Percentiles rank a stretch among this genome's conserved stretches.
phyloP scores from a whole-genome alignment of 495 filamentous ascomycete genomes.

The Aspergillus diversus region DNA sequence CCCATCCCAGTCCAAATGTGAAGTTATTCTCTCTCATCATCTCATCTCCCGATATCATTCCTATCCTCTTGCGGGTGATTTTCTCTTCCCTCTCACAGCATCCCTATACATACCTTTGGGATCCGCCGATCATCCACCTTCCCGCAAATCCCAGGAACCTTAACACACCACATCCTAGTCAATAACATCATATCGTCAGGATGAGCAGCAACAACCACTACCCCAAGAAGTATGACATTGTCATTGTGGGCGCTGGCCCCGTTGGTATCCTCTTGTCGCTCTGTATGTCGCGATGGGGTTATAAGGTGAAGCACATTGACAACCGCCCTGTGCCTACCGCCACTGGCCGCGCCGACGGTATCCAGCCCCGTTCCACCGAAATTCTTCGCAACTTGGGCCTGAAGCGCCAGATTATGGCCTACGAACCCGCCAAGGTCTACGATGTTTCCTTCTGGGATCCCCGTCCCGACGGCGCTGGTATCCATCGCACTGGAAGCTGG shows the following conservation, averaged over 20 bases:
- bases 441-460: constrained; percentile 73
- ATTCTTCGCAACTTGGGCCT: constrained; percentile 68
- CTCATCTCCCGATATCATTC: constrained; percentile 6
- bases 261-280: constrained; percentile 86
- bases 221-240: constrained; percentile 64
- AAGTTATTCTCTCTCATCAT: constrained; percentile 17
- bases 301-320: constrained; percentile 70
- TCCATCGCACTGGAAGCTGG: constrained; percentile 64
- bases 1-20: constrained; percentile 13
- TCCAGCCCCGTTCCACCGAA: constrained; percentile 71
- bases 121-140: constrained; percentile 3
- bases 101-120: neutral
- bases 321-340: constrained; percentile 64
- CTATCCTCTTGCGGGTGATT: neutral
- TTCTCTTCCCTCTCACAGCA: neutral
- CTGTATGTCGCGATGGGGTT: constrained; percentile 71
- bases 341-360: constrained; percentile 77
- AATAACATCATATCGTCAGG: constrained; percentile 17
- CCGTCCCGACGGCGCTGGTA: constrained; percentile 50
- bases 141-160: neutral
- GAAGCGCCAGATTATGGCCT: constrained; percentile 66
- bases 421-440: constrained; percentile 67
- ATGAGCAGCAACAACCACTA: constrained; percentile 41
- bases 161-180: constrained; percentile 7
- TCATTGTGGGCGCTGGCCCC: constrained; percentile 89